Evolutionary conservation across 2,329 filamentous ascomycete species (phyloP), one percentile per base, ranked within the genome.

Genomic region (Verticillium nonalfalfae): DNA sequence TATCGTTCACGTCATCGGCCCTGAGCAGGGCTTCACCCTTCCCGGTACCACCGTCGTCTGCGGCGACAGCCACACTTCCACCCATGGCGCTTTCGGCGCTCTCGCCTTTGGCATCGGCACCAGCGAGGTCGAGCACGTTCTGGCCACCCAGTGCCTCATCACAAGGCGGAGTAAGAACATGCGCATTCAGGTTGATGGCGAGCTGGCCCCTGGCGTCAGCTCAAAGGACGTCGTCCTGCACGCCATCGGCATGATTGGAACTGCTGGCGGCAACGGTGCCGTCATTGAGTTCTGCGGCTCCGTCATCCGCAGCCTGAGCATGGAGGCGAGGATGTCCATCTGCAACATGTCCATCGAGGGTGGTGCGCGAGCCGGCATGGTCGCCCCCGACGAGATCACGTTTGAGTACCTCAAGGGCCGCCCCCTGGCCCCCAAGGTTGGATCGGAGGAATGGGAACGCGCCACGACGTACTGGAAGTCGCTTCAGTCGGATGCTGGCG

Each of bases 291-390:
- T 94, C 81, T 97, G 93, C 73, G 95, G 95, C 63, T 97, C 93
- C 59, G 91, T 95, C 64, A 97, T 99, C 73, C 88, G 92, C 68
- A 79, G 78, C 64, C 82, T 98, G 69, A 96, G 91, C 76, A 97
- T 99, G 86, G 95, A 98, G 78, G 95, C 94, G 54, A 88, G 95
- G 68, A 98, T 99, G 95, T 97, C 93, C 65, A 96, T 99, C 74
- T 98, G 95, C 82, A 99, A 99, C 81, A 98, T 98, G 95, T 93
- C 93, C 14, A 97, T 98, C 68, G 95, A 99, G 81, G 95, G 84
- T 68, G 95, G 95, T 76, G 95, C 95, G 57, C 86, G 95, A 78
- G 94, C 94, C 63, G 95, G 95, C 67, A 96, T 99, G 93, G 89
- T 99, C 63, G 95, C 95, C 10, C 95, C 95, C 5, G 95, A 99